Evolutionary conservation across 495 filamentous ascomycete species (phyloP).

Genomic region (Penicillium salamii): DNA sequence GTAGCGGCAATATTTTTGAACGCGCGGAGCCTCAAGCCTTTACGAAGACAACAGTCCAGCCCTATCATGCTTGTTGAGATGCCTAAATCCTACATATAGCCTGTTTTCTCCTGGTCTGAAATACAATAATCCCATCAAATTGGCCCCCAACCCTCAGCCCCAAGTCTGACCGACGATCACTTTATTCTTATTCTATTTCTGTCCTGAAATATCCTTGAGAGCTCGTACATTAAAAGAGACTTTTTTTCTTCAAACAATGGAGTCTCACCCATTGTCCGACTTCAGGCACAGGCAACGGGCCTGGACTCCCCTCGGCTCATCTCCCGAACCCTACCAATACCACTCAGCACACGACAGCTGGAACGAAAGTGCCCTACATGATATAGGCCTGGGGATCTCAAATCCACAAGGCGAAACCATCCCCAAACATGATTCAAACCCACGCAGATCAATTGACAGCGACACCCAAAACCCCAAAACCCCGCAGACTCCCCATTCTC

Average conservation of each 20-base stretch:
- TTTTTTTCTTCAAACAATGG: too few species aligned
- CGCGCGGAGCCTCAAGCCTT: too few species aligned
- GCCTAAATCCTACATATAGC: too few species aligned
- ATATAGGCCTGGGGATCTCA: conserved; percentile 23
- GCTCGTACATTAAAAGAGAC: not conserved
- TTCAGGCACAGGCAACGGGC: too few species aligned
- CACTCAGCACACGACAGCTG: conserved; percentile 10
- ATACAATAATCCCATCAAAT: not conserved
- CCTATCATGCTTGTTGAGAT: too few species aligned
- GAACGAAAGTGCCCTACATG: conserved; percentile 18
- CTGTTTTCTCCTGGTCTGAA: too few species aligned
- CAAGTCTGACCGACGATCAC: not conserved
- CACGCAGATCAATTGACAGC: conserved; percentile 7
- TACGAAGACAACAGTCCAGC: too few species aligned
- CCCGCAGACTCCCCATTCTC: not conserved
- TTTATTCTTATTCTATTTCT: not conserved
- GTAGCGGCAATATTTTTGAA: too few species aligned
- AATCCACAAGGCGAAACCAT: conserved; percentile 10
- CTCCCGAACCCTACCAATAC: conserved; percentile 11
- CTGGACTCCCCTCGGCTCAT: conserved; percentile 21
- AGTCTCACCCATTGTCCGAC: too few species aligned
- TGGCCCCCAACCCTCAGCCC: not conserved
- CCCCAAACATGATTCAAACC: not conserved
- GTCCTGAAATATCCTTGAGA: too few species aligned
- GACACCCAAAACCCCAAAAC: conserved; percentile 4